Percentiles rank a stretch among this genome's conserved stretches.
These are phyloP conservation scores for Plantago coronopus DNA, from an alignment of 305 asterid genomes.

Conservation along the genomic window DNA sequence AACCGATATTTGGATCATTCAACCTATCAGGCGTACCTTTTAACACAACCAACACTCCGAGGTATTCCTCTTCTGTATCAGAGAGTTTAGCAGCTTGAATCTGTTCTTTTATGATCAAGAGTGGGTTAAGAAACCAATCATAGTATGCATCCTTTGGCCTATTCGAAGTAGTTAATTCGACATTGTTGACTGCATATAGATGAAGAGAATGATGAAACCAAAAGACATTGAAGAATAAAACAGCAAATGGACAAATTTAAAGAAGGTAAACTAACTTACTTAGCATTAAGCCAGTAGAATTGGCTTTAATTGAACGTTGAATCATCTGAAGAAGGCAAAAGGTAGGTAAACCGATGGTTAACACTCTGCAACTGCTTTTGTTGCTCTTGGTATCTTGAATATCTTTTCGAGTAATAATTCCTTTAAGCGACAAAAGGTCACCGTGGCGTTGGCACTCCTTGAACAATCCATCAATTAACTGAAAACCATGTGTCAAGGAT, in stretches of 20 bases:
- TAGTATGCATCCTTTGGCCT: constrained; percentile 76
- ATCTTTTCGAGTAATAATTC: constrained; percentile 61
- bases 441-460: constrained; percentile 60
- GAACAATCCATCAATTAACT: constrained; percentile 54
- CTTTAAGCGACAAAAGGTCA: constrained; percentile 59
- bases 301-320: constrained; percentile 62
- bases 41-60: constrained; percentile 57
- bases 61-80: constrained; percentile 71
- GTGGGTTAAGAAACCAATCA: constrained; percentile 90
- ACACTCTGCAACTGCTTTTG: constrained; percentile 41
- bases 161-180: constrained; percentile 66
- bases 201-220: not conserved
- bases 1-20: constrained; percentile 41
- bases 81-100: constrained; percentile 73
- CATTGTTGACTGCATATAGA: constrained; percentile 45
- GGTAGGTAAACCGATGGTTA: constrained; percentile 79
- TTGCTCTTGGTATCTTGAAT: constrained; percentile 69
- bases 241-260: not conserved
- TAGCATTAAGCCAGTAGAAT: constrained; percentile 58
- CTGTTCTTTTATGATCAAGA: constrained; percentile 88
- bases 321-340: constrained; percentile 69
- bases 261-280: constrained; percentile 37
- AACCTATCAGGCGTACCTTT: constrained; percentile 56
- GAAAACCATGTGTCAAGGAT: not conserved
- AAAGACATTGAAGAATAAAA: not conserved